Evolutionary conservation across 257 asterid species (phyloP), one percentile per base, ranked within the genome.

Genomic region (Ocimum tenuiflorum): DNA sequence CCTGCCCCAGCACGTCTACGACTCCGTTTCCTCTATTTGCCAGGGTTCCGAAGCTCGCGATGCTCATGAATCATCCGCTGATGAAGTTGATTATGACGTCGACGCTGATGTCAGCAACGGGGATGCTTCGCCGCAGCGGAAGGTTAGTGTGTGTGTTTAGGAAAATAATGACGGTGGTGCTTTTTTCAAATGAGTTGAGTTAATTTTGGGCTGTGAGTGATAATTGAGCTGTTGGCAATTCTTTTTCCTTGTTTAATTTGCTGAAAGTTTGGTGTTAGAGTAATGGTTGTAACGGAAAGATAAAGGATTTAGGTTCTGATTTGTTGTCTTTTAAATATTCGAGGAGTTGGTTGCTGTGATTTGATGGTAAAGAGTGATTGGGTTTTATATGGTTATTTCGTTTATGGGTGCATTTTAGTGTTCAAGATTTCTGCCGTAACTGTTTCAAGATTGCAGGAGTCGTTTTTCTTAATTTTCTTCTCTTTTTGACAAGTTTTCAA

Each of bases 1-100:
- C 31, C 31, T 92, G 64, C 99, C 97, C 27, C 87, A 76, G 12
- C 87, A 88, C 14, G 80, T 92, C 5, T 86, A 87, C 80, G 91
- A 87, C 75, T 94, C 97, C 71, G 95, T 92, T 74, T 89, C 94
- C 23, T 81, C 88, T 50, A 85, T 92, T 29, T 88, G 73, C 65
- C 80, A 68, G 48, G 75, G 63, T 29, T 60, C 62, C 22, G 15
- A 41, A 31, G 65, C 53, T 45, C 73, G 50, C 38, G 42, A 7
- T 23, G 43, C 18, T 43, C 31, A 3, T 14, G 74, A 52, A 36
- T 70, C 8, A 46, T 27, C 66, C 14, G 65, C 65, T 10, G 78
- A 65, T 35, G 61, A 23, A 22, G 77, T 56, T 14, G 82, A 65
- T 46, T 58, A 22, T 46, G 86, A 55, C 24, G 82, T 36, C 19